Evolutionary conservation across 495 filamentous ascomycete genomes (phyloP).

Genomic region (Rostrohypoxylon terebratum): DNA sequence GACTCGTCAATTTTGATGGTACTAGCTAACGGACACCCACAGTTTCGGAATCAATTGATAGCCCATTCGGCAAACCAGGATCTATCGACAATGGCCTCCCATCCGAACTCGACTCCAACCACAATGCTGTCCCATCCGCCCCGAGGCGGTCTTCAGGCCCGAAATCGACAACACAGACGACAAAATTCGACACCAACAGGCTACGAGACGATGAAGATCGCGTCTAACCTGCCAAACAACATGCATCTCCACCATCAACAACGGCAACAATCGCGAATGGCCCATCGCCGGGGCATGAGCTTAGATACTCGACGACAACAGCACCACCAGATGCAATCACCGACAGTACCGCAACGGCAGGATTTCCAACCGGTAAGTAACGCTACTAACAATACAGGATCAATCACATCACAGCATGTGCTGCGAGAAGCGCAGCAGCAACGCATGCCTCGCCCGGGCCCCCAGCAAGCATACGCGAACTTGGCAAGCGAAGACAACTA

Average conservation of each 20-base stretch:
- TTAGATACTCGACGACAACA: conserved; percentile 73
- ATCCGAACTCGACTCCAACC: conserved; percentile 71
- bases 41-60: conserved; percentile 69
- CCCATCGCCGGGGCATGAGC: conserved; percentile 83
- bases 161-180: conserved; percentile 82
- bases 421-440: conserved; percentile 83
- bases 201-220: conserved; percentile 75
- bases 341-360: conserved; percentile 61
- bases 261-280: conserved; percentile 56
- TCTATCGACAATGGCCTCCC: conserved; percentile 58
- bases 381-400: conserved; percentile 70
- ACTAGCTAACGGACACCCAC: conserved; percentile 34
- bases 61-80: conserved; percentile 56
- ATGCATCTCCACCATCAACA: conserved; percentile 61
- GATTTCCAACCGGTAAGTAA: conserved; percentile 67
- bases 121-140: conserved; percentile 81
- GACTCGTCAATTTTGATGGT: conserved; percentile 38
- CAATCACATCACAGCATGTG: conserved; percentile 66
- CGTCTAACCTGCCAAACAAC: conserved; percentile 67
- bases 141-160: conserved; percentile 70
- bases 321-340: conserved; percentile 51
- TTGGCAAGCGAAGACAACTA: conserved; percentile 55
- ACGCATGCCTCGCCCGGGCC: conserved; percentile 72
- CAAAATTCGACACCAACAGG: conserved; percentile 87
- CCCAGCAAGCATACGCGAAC: conserved; percentile 53